Conservation (phyloP, 2,329 filamentous ascomycete genomes). For the Pseudocercospora crystallina region DNA sequence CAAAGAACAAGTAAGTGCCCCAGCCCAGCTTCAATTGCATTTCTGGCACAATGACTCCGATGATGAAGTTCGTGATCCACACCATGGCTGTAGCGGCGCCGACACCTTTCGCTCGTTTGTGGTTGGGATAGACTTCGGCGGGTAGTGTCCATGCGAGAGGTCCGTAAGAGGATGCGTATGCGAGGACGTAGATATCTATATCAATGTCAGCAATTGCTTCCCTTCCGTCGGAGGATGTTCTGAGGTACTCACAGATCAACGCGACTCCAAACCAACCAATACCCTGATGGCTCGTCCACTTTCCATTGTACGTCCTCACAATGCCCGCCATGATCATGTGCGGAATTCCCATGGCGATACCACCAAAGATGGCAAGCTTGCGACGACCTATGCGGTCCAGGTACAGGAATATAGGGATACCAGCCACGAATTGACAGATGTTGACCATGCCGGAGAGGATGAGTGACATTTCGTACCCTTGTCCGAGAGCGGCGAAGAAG, state of each 20-base stretch:
- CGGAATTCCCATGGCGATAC: constrained; percentile 47
- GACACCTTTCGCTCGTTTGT: constrained; percentile 62
- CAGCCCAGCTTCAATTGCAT: constrained; percentile 37
- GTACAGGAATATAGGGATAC: constrained; percentile 27
- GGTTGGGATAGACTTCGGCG: constrained; percentile 61
- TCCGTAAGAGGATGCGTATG: constrained; percentile 56
- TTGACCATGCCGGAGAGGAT: constrained; percentile 40
- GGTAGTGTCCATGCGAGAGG: constrained; percentile 28
- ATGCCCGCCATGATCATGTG: constrained; percentile 50
- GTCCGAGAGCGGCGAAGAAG: constrained; percentile 40
- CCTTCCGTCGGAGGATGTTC: too few relatives aligned
- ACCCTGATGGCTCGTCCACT: constrained; percentile 42
- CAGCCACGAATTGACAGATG: constrained; percentile 40
- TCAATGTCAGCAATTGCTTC: too few relatives aligned
- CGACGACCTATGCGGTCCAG: constrained; percentile 41
- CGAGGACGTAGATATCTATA: constrained; percentile 18
- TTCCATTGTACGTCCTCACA: constrained; percentile 51
- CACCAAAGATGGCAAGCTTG: constrained; percentile 39
- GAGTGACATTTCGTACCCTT: constrained; percentile 29
- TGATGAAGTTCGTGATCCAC: constrained; percentile 64
- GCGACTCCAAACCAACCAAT: constrained; percentile 39
- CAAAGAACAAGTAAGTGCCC: constrained; percentile 61
- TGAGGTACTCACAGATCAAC: not conserved
- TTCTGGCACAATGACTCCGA: constrained; percentile 33
- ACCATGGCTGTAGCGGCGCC: constrained; percentile 60